phyloP scores from a whole-genome alignment of 495 filamentous ascomycete species.

The Tuber indicum region DNA sequence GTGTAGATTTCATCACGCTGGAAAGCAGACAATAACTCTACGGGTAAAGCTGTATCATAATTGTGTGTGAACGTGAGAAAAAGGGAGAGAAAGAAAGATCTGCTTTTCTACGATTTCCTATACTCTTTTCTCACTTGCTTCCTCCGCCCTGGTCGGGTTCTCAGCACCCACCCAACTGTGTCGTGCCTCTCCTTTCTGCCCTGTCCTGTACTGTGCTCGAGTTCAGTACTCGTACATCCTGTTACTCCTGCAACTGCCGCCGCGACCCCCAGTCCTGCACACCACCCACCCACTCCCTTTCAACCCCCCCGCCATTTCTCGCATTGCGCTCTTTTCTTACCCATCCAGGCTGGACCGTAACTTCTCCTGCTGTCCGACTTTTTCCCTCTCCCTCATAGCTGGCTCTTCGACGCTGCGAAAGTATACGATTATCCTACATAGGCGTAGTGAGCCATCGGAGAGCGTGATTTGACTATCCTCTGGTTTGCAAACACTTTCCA shows the following conservation, averaged over 20 bases:
- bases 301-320: neutral
- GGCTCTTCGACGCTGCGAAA: neutral
- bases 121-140: constrained; percentile 17
- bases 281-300: constrained; percentile 6
- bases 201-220: neutral
- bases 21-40: neutral
- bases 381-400: neutral
- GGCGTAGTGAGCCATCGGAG: neutral
- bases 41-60: neutral
- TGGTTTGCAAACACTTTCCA: neutral
- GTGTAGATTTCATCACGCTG: neutral
- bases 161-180: constrained; percentile 5
- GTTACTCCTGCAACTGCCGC: constrained; percentile 12
- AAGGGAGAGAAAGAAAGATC: neutral
- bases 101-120: constrained; percentile 9
- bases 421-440: neutral
- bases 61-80: neutral
- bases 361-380: neutral
- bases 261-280: constrained; percentile 14
- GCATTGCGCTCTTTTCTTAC: neutral
- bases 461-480: neutral
- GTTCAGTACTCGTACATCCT: neutral
- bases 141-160: constrained; percentile 6
- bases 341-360: neutral
- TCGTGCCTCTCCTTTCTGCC: constrained; percentile 8